Conservation (phyloP, 75 land plant genomes). For the Azolla pinnata region DNA sequence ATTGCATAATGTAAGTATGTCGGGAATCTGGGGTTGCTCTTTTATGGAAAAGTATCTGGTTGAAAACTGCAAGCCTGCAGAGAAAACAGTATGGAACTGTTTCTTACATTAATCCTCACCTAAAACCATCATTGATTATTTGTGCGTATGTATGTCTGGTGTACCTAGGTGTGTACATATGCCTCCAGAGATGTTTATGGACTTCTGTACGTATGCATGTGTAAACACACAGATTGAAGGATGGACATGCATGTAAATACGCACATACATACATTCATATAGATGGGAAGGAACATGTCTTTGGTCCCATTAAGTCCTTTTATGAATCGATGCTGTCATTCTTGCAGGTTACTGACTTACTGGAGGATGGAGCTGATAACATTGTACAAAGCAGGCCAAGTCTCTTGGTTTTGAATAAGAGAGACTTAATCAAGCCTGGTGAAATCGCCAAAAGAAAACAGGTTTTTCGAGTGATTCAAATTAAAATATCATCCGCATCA, state of each 20-base stretch:
- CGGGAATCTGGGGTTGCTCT: too few relatives aligned
- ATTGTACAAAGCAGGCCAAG: slow-evolving; percentile 43
- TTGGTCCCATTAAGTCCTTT: not conserved
- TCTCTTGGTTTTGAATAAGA: slow-evolving; percentile 80
- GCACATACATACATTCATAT: slow-evolving; percentile 1
- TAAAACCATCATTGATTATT: not conserved
- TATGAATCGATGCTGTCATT: not conserved
- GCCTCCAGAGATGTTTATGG: not conserved
- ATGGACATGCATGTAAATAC: not conserved
- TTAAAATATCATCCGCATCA: too few relatives aligned
- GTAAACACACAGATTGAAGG: not conserved
- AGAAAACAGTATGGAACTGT: too few relatives aligned
- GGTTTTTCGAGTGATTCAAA: too few relatives aligned
- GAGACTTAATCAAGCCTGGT: slow-evolving; percentile 86
- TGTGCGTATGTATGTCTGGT: slow-evolving; percentile 4
- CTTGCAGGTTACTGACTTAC: slow-evolving; percentile 54
- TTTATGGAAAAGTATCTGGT: too few relatives aligned
- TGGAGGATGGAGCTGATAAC: slow-evolving; percentile 51
- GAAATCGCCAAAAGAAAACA: slow-evolving; percentile 81
- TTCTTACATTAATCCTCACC: not conserved
- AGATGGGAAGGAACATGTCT: too few relatives aligned
- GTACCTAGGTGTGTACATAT: not conserved
- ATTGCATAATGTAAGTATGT: too few relatives aligned
- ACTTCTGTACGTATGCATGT: not conserved
- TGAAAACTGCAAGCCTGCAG: too few relatives aligned